Evolutionary conservation across 805 yeast species (phyloP).

Genomic region (Wickerhamomyces sydowiorum): DNA sequence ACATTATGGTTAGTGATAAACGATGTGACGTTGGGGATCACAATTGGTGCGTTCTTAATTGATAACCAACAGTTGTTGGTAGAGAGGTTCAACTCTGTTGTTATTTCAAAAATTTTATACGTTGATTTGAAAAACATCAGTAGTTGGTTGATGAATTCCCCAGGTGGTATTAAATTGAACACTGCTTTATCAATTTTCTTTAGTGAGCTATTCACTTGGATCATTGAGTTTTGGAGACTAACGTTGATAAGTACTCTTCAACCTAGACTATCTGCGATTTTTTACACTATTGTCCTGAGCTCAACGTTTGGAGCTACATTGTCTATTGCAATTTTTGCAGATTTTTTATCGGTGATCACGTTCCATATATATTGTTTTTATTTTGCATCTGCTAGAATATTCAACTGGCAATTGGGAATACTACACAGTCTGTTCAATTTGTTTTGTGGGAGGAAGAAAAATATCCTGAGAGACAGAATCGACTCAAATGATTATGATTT

Average conservation of each 20-base stretch:
- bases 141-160: slow-evolving; percentile 77
- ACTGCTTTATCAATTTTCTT: slow-evolving; percentile 78
- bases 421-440: slow-evolving; percentile 72
- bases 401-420: slow-evolving; percentile 65
- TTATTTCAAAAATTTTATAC: slow-evolving; percentile 37
- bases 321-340: slow-evolving; percentile 59
- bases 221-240: slow-evolving; percentile 58
- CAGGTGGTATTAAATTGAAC: slow-evolving; percentile 91
- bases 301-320: slow-evolving; percentile 59
- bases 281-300: slow-evolving; percentile 34
- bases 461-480: slow-evolving; percentile 75
- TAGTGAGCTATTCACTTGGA: slow-evolving; percentile 86
- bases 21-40: slow-evolving; percentile 71
- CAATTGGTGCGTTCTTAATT: slow-evolving; percentile 43
- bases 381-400: slow-evolving; percentile 71
- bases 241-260: slow-evolving; percentile 21
- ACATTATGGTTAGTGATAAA: slow-evolving; percentile 83
- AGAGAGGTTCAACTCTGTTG: slow-evolving; percentile 20
- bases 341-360: slow-evolving; percentile 54
- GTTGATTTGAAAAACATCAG: slow-evolving; percentile 44
- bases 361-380: slow-evolving; percentile 76
- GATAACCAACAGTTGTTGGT: slow-evolving; percentile 28
- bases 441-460: slow-evolving; percentile 85
- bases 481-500: slow-evolving; percentile 81
- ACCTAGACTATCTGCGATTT: slow-evolving; percentile 24